Evolutionary conservation across 805 yeast genomes (phyloP).

Genomic region (Myxozyma sirexii): DNA sequence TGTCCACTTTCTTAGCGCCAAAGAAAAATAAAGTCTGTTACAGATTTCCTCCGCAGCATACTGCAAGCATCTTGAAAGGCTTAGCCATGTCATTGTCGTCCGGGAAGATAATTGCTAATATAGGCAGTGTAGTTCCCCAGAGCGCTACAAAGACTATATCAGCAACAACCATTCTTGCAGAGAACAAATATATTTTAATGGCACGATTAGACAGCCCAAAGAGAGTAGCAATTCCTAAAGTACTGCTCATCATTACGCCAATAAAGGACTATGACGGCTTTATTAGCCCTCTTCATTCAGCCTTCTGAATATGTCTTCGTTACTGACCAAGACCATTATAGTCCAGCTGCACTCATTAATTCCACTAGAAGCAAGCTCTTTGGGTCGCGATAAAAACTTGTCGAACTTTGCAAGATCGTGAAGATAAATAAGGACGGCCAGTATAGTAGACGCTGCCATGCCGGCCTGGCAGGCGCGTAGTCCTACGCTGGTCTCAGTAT

Average conservation of each 20-base stretch:
- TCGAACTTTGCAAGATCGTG: neutral
- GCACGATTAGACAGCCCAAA: neutral
- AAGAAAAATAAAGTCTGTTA: neutral
- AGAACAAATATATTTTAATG: neutral
- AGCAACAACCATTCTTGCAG: conserved; percentile 3
- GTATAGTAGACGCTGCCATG: neutral
- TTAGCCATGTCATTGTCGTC: neutral
- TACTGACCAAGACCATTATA: conserved; percentile 9
- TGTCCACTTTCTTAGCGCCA: too few species aligned
- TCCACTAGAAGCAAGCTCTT: conserved; percentile 13
- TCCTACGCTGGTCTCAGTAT: neutral
- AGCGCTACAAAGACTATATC: conserved; percentile 20
- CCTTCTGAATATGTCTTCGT: too few species aligned
- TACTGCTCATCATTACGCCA: neutral
- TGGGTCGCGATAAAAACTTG: conserved; percentile 1
- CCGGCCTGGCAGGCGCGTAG: conserved; percentile 10
- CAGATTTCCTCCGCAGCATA: conserved; percentile 14
- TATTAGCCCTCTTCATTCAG: too few species aligned
- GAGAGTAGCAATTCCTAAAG: neutral
- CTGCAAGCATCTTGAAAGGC: neutral
- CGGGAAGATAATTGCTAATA: conserved; percentile 20
- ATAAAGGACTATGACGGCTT: neutral
- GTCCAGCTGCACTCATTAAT: neutral
- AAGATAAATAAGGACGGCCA: conserved; percentile 8
- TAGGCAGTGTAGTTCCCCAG: conserved; percentile 26